A percentile compares a stretch with the other conserved stretches of the same genome.
These are phyloP conservation scores for Trichosanthes cucumerina DNA, from an alignment of 306 rosid species.

Conservation along the genomic window DNA sequence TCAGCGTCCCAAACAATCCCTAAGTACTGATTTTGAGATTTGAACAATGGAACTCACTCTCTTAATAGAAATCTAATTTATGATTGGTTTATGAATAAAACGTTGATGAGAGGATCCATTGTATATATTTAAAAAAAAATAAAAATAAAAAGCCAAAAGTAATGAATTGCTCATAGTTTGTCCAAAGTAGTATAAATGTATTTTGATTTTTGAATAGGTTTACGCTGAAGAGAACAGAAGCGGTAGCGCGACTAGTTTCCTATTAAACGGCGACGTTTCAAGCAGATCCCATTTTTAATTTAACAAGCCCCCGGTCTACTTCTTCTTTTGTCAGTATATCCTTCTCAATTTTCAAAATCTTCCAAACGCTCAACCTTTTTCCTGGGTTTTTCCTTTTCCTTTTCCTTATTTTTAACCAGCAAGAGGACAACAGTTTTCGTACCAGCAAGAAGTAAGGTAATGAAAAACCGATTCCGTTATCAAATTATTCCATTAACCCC, in stretches of 20 bases:
- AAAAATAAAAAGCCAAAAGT: no score
- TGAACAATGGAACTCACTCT: no score
- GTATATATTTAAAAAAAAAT: no score
- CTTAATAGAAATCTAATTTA: no score
- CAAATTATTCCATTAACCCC: not conserved
- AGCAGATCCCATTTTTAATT: not conserved
- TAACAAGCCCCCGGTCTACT: not conserved
- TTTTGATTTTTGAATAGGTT: not conserved
- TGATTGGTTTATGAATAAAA: no score
- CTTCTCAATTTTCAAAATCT: slow-evolving; percentile 5
- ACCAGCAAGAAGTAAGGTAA: slow-evolving; percentile 1
- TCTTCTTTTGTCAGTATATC: not conserved
- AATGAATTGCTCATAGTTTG: no score
- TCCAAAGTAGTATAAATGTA: not conserved
- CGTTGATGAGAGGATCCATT: no score
- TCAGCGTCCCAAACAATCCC: no score
- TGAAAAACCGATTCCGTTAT: not conserved
- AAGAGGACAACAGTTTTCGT: not conserved
- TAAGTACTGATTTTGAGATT: no score
- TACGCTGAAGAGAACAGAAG: not conserved
- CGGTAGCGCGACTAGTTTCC: not conserved
- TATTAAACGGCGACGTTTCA: not conserved
- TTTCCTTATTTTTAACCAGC: not conserved
- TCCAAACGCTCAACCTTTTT: slow-evolving; percentile 2
- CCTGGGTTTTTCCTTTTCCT: not conserved